phyloP scores from a whole-genome alignment of 495 filamentous ascomycete genomes.

The Lophiotrema nucula region DNA sequence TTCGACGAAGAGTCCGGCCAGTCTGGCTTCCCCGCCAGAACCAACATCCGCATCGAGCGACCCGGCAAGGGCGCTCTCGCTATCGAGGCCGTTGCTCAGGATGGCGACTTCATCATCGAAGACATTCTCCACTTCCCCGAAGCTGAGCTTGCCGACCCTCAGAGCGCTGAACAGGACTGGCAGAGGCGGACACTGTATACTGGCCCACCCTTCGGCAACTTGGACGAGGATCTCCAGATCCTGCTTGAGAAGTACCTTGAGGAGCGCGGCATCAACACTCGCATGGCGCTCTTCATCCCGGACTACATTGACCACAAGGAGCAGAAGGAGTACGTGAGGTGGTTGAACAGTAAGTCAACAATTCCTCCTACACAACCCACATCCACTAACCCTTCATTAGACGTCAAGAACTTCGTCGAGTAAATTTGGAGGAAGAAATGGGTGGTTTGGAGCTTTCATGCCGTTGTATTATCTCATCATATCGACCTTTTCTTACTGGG shows the following conservation, averaged over 20 bases:
- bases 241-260: conserved; percentile 91
- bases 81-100: conserved; percentile 83
- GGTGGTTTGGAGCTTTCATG: too few species aligned
- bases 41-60: conserved; percentile 87
- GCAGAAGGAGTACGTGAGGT: conserved; percentile 93
- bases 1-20: conserved; percentile 45
- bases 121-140: conserved; percentile 85
- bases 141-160: conserved; percentile 64
- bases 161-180: conserved; percentile 67
- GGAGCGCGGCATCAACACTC: conserved; percentile 86
- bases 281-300: conserved; percentile 83
- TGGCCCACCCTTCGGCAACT: conserved; percentile 87
- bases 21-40: conserved; percentile 71
- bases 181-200: conserved; percentile 74
- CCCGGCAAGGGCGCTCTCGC: conserved; percentile 73
- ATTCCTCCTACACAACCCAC: not conserved
- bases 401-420: conserved; percentile 32
- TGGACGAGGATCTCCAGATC: conserved; percentile 93
- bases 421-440: conserved; percentile 10
- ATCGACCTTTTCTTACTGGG: too few species aligned
- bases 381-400: conserved; percentile 6
- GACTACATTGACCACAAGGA: conserved; percentile 99
- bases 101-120: conserved; percentile 84
- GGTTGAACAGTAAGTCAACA: conserved; percentile 69
- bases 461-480: too few species aligned